Evolutionary conservation across 2,329 filamentous ascomycete genomes (phyloP), one percentile per base, ranked within the genome.

Genomic region (Sporothrix luriei): DNA sequence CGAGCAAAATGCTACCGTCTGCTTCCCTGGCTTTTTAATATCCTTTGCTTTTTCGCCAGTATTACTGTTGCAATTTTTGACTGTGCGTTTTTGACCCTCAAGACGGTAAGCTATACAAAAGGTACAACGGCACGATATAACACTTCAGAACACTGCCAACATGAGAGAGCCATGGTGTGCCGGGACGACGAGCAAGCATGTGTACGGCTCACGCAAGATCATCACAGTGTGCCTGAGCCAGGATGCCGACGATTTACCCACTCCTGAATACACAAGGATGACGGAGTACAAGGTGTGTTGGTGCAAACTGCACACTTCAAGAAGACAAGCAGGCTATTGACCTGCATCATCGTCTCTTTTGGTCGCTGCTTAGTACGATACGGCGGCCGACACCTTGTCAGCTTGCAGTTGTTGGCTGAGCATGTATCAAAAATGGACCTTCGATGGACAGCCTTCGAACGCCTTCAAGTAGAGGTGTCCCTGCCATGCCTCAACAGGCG

Each of bases 291-390:
- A 59, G 55, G 16, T 21, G 10, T 40, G 19, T 59, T 16, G 14
- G 52, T 33, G 2, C 26, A 19, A 55, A 6, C 19, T n/a, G n/a
- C n/a, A n/a, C n/a, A n/a, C 19, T 40, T 21, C 55, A 21, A 14
- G 5, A 43, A 21, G n/a, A 57, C 24, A 13, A 40, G 16, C 19
- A 14, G 55, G 55, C 38, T 61, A 43, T 26, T 1, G 7, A 26
- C 55, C 33, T 43, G 55, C 55, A 61, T 33, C 19, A 43, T 61
- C 54, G 29, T 57, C 21, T 40, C 55, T 61, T n/a, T 33, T n/a
- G 33, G 48, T 62, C 21, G 59, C 59, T 24, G 59, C 1, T 48
- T 48, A 33, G 33, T 33, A 33, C 21, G n/a, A n/a, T 33, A 64
- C 19, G 59, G 59, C 2, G 59, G 40, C 59, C 59, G n/a, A n/a